Conservation (phyloP, 306 rosid genomes). For the Ormosia semicastrata region DNA sequence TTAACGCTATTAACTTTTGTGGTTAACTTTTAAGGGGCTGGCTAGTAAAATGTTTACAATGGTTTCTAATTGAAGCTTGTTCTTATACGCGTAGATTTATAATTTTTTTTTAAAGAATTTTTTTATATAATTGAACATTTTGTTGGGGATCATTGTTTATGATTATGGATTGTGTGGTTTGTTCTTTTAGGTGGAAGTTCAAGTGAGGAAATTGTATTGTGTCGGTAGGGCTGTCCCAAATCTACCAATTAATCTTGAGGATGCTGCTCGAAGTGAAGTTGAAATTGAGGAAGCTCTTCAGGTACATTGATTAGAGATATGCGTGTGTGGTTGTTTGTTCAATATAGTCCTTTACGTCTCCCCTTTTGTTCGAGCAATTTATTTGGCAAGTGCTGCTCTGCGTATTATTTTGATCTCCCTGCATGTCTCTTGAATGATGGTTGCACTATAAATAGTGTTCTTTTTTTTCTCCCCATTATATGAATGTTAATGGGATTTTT, state of each 20-base stretch:
- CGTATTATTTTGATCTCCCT: background rate
- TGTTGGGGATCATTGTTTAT: background rate
- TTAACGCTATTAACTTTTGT: background rate
- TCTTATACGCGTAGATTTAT: background rate
- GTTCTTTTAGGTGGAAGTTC: slow-evolving; percentile 75
- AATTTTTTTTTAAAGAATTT: background rate
- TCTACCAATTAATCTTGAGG: slow-evolving; percentile 80
- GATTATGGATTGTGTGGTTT: background rate
- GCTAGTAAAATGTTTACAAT: background rate
- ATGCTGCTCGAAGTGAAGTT: slow-evolving; percentile 82
- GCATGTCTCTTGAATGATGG: background rate
- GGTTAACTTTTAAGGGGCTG: background rate
- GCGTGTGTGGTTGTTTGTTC: background rate
- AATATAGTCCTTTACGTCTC: background rate
- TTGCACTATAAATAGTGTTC: background rate
- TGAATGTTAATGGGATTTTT: slow-evolving; percentile 18
- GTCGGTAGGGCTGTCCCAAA: slow-evolving; percentile 64
- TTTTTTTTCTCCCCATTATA: background rate
- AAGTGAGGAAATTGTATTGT: slow-evolving; percentile 72
- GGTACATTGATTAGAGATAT: slow-evolving; percentile 33
- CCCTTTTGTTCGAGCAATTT: background rate
- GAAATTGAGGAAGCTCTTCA: slow-evolving; percentile 74
- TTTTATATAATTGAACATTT: background rate
- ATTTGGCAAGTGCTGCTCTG: background rate
- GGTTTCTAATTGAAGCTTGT: background rate